Evolutionary conservation across 1,139 yeast species (phyloP), one percentile per base, ranked within the genome.

Genomic region (Meyerozyma elateridarum): DNA sequence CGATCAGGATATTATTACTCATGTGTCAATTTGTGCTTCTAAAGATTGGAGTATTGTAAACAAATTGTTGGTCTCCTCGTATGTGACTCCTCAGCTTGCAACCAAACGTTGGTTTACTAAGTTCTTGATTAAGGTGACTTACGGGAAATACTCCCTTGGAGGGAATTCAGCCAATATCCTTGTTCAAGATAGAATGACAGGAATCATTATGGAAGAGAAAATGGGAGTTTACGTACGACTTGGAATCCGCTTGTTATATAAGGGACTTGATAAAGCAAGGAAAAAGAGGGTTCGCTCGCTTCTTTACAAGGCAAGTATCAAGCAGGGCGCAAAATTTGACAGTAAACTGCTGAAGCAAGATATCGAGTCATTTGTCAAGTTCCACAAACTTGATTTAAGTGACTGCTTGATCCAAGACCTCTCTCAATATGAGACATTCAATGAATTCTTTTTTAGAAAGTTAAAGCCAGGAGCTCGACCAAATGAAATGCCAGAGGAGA

Each of bases 131-230:
- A 89, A 87, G 50, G 62, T 91, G 29, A 85, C 94, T 0, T 88
- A 87, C 51, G 98, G 98, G 0, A 82, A 83, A 45, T 84, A 88
- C 52, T 77, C 80, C 30, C 60, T 89, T 19, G 98, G 98, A 1
- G 82, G 88, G 22, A 85, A 89, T 51, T 85, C 93, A 29, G 98
- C 97, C 9, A 89, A 89, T 50, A 91, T 91, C 25, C 64, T 91
- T 33, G 97, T 91, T 3, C 97, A 91, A 54, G 96, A 91, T 55
- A 67, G 98, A 42, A 67, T 73, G 25, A 83, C 96, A 0, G 98
- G 98, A 0, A 73, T 84, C 31, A 76, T 91, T 12, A 61, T 84
- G 51, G 97, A 91, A 52, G 98, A 91, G 49, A 87, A 88, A 47
- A 91, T 91, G 85, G 82, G 91, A 34, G 77, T 85, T 2, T 85